Conservation (phyloP, 305 asterid genomes). For the Fraxinus greggii region DNA sequence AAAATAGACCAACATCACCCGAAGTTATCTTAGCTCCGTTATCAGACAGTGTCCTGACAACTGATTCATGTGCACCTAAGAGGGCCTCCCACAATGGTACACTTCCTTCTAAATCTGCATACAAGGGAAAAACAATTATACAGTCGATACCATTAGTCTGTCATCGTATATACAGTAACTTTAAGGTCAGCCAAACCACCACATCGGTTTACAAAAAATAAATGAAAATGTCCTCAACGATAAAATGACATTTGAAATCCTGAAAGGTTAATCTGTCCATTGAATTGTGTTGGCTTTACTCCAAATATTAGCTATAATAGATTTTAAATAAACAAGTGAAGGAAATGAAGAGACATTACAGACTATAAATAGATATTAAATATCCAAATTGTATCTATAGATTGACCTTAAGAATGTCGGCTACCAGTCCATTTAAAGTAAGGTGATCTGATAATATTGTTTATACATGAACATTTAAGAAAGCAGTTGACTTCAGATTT, state of each 20-base stretch:
- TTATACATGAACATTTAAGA: slow-evolving; percentile 17
- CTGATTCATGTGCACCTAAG: slow-evolving; percentile 45
- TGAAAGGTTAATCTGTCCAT: slow-evolving; percentile 19
- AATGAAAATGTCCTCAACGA: background rate
- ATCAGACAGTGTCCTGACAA: slow-evolving; percentile 44
- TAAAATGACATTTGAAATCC: background rate
- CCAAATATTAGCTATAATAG: background rate
- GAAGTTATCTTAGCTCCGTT: slow-evolving; percentile 59
- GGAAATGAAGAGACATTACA: background rate
- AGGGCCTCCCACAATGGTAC: slow-evolving; percentile 92
- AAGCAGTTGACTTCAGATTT: slow-evolving; percentile 26
- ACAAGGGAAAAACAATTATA: background rate
- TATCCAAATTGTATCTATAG: background rate
- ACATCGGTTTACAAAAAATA: background rate
- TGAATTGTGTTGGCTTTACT: slow-evolving; percentile 19
- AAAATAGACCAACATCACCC: slow-evolving; percentile 64
- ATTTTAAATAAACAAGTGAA: background rate
- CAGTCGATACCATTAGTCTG: background rate
- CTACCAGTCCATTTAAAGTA: slow-evolving; percentile 18
- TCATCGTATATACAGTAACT: background rate
- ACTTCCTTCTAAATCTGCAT: slow-evolving; percentile 76
- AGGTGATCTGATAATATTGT: slow-evolving; percentile 22
- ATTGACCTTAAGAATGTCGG: background rate
- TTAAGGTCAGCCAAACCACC: background rate
- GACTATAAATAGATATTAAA: background rate